Evolutionary conservation across 2,329 filamentous ascomycete genomes (phyloP), one percentile per base, ranked within the genome.

Genomic region (Periconia macrospinosa): DNA sequence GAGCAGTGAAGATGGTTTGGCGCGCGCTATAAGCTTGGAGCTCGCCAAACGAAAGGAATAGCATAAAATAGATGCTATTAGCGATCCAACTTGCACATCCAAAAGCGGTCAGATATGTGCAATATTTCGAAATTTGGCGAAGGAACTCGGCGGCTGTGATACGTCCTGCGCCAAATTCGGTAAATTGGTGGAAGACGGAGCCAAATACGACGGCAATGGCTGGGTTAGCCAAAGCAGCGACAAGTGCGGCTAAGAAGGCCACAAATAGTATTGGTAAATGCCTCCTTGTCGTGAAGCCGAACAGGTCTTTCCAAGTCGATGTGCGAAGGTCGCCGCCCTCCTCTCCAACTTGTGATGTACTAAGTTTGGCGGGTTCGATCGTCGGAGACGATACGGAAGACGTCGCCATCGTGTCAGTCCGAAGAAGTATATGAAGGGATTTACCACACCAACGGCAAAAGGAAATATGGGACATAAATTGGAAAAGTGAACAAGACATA

Each of bases 31-130:
- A 83, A 0, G 89, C 91, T 60, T 96, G 91, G 2, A 91, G 65
- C 71, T 97, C 92, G 14, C 92, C 90, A 70, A 94, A 94, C 0
- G 83, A 69, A 30, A 93, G 78, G 86, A 92, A 97, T 0, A 84
- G 71, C 1, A 81, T 79, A 62, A 91, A 87, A 61, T 91, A 89
- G 1, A 81, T 68, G 2, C 83, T 82, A 60, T 89, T 87, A 15
- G 87, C 73, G 0, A 91, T 44, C 85, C 90, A 93, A 45, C 84
- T 86, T 0, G 76, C 82, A 0, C 78, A 70, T 0, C 88, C 91
- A 0, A 96, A 71, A 0, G 78, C 80, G 0, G 85, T 73, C 42
- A 96, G 75, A 23, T 85, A 81, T 23, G 87, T 60, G 45, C 86
- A 87, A 76, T 86, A 87, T 41, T 71, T 79, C 0, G 82, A 81